phyloP scores from a whole-genome alignment of 371 early-diverging fungal species.

The Parasitella parasitica region DNA sequence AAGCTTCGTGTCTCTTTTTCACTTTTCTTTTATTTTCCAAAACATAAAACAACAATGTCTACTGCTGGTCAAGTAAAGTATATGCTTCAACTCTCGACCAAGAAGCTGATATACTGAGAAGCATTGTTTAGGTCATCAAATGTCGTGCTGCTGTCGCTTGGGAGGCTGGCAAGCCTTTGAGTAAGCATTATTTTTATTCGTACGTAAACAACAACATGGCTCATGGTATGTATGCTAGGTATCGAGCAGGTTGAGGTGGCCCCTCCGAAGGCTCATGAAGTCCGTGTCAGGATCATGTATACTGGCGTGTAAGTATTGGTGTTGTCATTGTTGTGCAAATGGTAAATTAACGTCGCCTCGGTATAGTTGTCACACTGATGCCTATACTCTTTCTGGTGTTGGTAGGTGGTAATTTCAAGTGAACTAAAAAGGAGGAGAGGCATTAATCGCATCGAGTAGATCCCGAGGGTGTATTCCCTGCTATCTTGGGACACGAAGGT shows the following conservation, averaged over 20 bases:
- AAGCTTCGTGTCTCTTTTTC: not conserved
- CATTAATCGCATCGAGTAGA: constrained; percentile 41
- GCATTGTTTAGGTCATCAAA: constrained; percentile 81
- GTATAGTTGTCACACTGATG: constrained; percentile 87
- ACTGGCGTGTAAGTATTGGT: constrained; percentile 79
- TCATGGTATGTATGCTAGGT: no score
- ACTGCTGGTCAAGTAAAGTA: constrained; percentile 37
- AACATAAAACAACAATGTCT: constrained; percentile 7
- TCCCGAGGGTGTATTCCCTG: constrained; percentile 89
- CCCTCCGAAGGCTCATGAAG: constrained; percentile 94
- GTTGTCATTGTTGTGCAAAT: no score
- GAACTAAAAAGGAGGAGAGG: not conserved
- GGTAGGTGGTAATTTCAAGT: constrained; percentile 50
- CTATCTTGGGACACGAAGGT: constrained; percentile 95
- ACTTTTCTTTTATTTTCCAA: not conserved
- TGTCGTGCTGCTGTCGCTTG: constrained; percentile 97
- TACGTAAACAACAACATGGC: not conserved
- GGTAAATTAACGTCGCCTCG: not conserved
- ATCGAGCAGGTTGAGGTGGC: constrained; percentile 92
- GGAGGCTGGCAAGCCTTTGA: constrained; percentile 88
- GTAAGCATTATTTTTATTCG: constrained; percentile 51
- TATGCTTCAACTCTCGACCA: no score
- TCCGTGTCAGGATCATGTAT: constrained; percentile 88
- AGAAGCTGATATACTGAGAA: not conserved
- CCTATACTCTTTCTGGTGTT: constrained; percentile 89